Evolutionary conservation across 176 grass and related monocot genomes (phyloP).

Genomic region (Thalia dealbata): DNA sequence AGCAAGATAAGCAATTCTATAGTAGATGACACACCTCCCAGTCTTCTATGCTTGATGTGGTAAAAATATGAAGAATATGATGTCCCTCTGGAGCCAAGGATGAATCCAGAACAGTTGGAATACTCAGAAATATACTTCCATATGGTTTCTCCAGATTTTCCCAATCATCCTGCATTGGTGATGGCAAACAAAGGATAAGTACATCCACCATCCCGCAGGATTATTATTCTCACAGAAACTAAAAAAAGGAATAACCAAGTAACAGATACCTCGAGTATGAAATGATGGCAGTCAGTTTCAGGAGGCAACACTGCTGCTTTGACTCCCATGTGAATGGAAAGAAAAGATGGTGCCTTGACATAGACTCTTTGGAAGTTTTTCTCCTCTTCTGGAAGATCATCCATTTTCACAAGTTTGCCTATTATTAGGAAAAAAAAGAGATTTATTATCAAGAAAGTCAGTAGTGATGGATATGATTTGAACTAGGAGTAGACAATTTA

Average conservation of each 20-base stretch:
- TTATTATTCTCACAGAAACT: neutral
- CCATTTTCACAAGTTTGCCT: slow-evolving; percentile 85
- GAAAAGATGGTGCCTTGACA: slow-evolving; percentile 86
- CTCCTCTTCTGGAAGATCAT: slow-evolving; percentile 87
- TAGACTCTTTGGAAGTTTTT: slow-evolving; percentile 88
- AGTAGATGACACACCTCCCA: slow-evolving; percentile 59
- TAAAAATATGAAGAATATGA: slow-evolving; percentile 97
- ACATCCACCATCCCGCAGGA: neutral
- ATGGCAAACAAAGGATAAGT: slow-evolving; percentile 9
- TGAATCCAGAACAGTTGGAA: slow-evolving; percentile 90
- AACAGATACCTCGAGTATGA: slow-evolving; percentile 66
- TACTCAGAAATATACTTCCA: slow-evolving; percentile 97
- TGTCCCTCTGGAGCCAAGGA: slow-evolving; percentile 79
- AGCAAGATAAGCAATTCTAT: neutral
- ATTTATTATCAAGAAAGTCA: neutral
- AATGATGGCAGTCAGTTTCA: slow-evolving; percentile 90
- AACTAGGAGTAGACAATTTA: neutral
- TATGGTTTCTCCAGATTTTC: slow-evolving; percentile 74
- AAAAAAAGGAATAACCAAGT: neutral
- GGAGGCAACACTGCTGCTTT: slow-evolving; percentile 73
- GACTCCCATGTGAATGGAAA: slow-evolving; percentile 96
- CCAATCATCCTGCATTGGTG: slow-evolving; percentile 63
- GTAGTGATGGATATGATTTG: neutral
- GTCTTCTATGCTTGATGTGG: slow-evolving; percentile 78
- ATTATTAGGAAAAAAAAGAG: neutral